phyloP scores from a whole-genome alignment of 163 green algal genomes.

The Scenedesmus sp. region DNA sequence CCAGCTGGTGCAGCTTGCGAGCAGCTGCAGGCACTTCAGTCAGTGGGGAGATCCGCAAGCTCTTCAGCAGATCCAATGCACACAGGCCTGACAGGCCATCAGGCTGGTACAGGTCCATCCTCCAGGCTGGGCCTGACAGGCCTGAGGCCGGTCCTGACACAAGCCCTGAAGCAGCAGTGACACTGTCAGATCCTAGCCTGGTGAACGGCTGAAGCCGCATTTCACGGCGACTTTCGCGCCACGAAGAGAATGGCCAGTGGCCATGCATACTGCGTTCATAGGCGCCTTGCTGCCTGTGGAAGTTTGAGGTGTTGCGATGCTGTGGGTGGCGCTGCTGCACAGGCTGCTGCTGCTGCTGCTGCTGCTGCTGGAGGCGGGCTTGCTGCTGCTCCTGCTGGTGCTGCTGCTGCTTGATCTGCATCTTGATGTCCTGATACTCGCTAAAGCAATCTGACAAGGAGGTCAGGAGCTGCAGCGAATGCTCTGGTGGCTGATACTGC shows the following conservation, averaged over 20 bases:
- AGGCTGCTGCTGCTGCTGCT: background rate
- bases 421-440: background rate
- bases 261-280: background rate
- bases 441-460: background rate
- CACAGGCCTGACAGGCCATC: background rate
- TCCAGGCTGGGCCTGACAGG: background rate
- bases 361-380: background rate
- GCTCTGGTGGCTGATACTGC: background rate
- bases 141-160: background rate
- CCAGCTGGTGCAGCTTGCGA: background rate
- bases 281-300: background rate
- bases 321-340: background rate
- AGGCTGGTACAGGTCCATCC: background rate
- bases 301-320: background rate
- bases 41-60: background rate
- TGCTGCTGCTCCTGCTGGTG: background rate
- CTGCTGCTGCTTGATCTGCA: background rate
- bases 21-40: background rate
- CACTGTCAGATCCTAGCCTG: background rate
- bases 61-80: background rate
- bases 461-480: background rate
- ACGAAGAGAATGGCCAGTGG: background rate
- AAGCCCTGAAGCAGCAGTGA: background rate
- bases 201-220: background rate
- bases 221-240: background rate